These are phyloP conservation scores for Neurospora tetrasperma DNA, from an alignment of 495 filamentous ascomycete genomes.

Conservation along the genomic window DNA sequence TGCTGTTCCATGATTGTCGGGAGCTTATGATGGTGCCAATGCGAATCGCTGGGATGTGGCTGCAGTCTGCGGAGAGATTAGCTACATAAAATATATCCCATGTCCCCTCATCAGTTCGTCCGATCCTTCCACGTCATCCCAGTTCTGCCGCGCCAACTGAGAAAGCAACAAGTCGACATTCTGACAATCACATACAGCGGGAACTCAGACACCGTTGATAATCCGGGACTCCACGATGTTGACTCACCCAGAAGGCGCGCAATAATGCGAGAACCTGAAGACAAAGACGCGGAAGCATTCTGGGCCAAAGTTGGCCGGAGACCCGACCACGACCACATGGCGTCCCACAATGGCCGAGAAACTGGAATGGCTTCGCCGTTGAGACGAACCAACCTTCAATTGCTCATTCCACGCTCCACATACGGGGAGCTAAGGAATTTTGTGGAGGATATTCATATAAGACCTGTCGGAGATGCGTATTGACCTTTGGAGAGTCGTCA, in stretches of 20 bases:
- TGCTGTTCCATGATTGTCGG: constrained; percentile 23
- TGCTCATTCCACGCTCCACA: constrained; percentile 9
- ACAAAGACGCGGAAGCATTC: constrained; percentile 13
- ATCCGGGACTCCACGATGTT: not conserved
- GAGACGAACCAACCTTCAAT: constrained; percentile 10
- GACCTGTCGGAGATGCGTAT: not conserved
- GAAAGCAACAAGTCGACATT: not conserved
- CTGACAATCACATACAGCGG: not conserved
- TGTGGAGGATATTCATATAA: not conserved
- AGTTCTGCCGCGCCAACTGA: constrained; percentile 2
- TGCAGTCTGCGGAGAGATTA: not conserved
- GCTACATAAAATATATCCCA: not conserved
- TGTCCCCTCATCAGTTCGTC: not conserved
- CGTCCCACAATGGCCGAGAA: constrained; percentile 3
- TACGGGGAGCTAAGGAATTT: not conserved
- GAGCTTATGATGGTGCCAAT: constrained; percentile 15
- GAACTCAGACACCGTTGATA: not conserved
- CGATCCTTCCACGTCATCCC: not conserved
- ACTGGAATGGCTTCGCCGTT: constrained; percentile 11
- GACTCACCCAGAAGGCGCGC: constrained; percentile 11
- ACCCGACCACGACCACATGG: constrained; percentile 17
- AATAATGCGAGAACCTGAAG: constrained; percentile 6
- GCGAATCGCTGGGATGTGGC: constrained; percentile 1
- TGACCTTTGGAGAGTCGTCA: not conserved
- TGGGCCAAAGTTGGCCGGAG: constrained; percentile 18